A percentile compares a stretch with the other conserved stretches of the same genome.
Conservation (phyloP, 1,139 yeast genomes). For the Suhomyces panamericanus region DNA sequence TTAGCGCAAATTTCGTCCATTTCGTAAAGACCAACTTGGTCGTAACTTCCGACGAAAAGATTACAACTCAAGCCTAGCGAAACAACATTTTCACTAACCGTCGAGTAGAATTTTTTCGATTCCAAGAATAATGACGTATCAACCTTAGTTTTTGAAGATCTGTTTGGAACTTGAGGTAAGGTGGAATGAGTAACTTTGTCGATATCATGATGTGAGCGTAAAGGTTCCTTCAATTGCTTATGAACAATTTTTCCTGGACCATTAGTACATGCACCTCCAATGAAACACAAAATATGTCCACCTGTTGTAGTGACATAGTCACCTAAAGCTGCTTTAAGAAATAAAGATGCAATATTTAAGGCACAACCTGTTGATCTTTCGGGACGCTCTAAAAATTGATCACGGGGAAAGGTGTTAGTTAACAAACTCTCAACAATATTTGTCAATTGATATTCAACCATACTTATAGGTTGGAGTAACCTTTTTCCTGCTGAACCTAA, state of each 20-base stretch:
- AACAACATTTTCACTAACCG: constrained; percentile 41
- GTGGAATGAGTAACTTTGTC: constrained; percentile 40
- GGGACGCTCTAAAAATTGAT: constrained; percentile 48
- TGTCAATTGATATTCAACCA: constrained; percentile 58
- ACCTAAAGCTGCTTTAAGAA: constrained; percentile 47
- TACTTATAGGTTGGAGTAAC: constrained; percentile 48
- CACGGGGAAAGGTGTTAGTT: constrained; percentile 54
- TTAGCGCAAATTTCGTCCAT: constrained; percentile 59
- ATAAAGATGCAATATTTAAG: constrained; percentile 55
- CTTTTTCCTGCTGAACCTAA: constrained; percentile 34
- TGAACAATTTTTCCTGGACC: constrained; percentile 60
- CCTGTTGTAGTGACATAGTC: constrained; percentile 44
- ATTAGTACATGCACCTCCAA: constrained; percentile 58
- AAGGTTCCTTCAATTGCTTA: constrained; percentile 49
- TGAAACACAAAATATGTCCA: constrained; percentile 59
- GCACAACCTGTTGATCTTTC: constrained; percentile 69
- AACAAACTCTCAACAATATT: constrained; percentile 53
- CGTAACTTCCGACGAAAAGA: constrained; percentile 63
- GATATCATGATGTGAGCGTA: constrained; percentile 61
- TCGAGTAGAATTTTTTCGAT: constrained; percentile 46
- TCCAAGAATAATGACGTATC: constrained; percentile 34
- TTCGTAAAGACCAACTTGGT: constrained; percentile 65
- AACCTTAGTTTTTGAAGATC: constrained; percentile 31
- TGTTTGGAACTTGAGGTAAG: constrained; percentile 30
- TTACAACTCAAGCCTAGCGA: constrained; percentile 54